A percentile compares a stretch with the other conserved stretches of the same genome.
Evolutionary conservation across 495 filamentous ascomycete species (phyloP).

Genomic region (Chaetomium tenue): DNA sequence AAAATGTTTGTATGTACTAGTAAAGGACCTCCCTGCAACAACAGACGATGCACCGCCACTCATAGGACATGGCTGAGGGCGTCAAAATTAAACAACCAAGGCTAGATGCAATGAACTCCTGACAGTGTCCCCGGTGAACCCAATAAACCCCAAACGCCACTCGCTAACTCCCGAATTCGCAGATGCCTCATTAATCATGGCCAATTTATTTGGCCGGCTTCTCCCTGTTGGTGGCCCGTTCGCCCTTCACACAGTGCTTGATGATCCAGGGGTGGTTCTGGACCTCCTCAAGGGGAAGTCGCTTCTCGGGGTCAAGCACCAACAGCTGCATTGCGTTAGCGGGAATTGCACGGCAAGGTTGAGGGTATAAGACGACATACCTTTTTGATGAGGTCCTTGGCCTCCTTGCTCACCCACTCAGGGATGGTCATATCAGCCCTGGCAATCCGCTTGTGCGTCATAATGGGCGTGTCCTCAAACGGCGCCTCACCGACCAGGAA

Average conservation of each 20-base stretch:
- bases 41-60: constrained; percentile 4
- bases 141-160: constrained; percentile 21
- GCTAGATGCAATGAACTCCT: constrained; percentile 19
- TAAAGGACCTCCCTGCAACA: constrained; percentile 7
- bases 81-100: constrained; percentile 13
- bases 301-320: constrained; percentile 90
- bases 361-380: constrained; percentile 44
- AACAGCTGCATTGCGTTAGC: constrained; percentile 61
- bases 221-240: constrained; percentile 56
- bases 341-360: background rate
- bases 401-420: constrained; percentile 84
- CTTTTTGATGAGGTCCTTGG: constrained; percentile 86
- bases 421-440: constrained; percentile 91
- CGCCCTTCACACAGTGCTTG: constrained; percentile 88
- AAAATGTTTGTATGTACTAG: constrained; percentile 11
- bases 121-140: background rate
- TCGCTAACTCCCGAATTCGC: constrained; percentile 4
- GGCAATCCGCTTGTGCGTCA: constrained; percentile 90
- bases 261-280: constrained; percentile 93
- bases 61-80: background rate
- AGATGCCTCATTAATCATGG: constrained; percentile 12
- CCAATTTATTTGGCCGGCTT: constrained; percentile 33
- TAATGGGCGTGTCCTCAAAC: constrained; percentile 91
- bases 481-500: constrained; percentile 94
- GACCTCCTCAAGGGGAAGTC: constrained; percentile 85